Base-by-base conservation (phyloP, 2,329 filamentous ascomycete species). In the Aureobasidium sp. region DNA sequence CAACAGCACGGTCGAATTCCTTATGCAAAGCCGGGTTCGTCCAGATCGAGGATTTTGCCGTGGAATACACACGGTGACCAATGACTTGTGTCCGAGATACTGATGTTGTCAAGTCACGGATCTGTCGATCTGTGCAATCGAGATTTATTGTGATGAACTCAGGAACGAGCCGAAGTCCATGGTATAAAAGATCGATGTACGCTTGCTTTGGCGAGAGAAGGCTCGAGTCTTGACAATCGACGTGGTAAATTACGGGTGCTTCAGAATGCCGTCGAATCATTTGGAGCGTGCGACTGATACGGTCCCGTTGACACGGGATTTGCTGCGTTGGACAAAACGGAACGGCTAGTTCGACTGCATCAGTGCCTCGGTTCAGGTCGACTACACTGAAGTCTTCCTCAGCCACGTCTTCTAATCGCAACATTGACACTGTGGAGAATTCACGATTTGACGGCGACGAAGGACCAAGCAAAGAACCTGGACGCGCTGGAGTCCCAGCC, bases 1-100 rank as follows among this genome's bases (percentile, higher is more conserved):
- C 76, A 63, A 84, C 83, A 3, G 88, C 90, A 60, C 84, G 85
- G 61, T 86, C 83, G 71, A 91, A 93, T 43, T 85, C 82, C 1
- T 81, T 79, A 36, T 85, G 74, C 82, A 88, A 91, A 16, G 82
- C 79, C 0, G 82, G 75, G 33, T 87, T 84, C 40, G 82, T 79
- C 91, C 91, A 93, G 1, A 84, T 77, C 9, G 82, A 80, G 0
- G 80, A 73, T 18, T 82, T 74, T 27, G 79, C 75, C 1, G 78
- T 71, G 1, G 76, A 71, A 29, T 82, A 75, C 68, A 83, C 81
- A 25, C 87, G 82, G 63, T 88, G 83, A 3, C 87, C 90, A 43
- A 93, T 89, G 1, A 92, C 79, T 67, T 88, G 90, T 15, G 87
- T 88, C 11, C 81, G 80, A 6, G 88, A 87, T 74, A 84, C 87